phyloP scores from a whole-genome alignment of 805 yeast genomes.

The Zygotorulaspora chibaensis region DNA sequence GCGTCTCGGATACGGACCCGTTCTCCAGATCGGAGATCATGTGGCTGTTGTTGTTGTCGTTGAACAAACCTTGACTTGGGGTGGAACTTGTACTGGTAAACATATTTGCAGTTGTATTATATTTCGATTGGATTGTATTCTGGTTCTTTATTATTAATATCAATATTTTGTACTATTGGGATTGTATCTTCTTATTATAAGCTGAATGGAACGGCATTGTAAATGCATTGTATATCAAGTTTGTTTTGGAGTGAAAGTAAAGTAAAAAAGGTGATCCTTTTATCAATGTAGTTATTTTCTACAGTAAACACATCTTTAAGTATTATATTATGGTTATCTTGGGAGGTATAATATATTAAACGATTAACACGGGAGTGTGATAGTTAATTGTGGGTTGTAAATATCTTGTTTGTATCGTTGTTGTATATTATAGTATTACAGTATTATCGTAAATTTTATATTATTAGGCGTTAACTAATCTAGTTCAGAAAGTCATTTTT shows the following conservation, averaged over 20 bases:
- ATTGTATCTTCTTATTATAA: background rate
- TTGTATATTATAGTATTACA: background rate
- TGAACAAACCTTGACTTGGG: background rate
- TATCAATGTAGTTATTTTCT: background rate
- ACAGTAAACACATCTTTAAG: conserved; percentile 1
- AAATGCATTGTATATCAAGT: background rate
- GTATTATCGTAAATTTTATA: background rate
- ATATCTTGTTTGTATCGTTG: background rate
- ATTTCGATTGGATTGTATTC: background rate
- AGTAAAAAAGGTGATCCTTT: background rate
- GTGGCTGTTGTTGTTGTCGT: background rate
- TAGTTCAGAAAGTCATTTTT: background rate
- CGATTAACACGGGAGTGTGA: conserved; percentile 1
- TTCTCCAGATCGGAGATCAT: background rate
- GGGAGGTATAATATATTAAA: conserved; percentile 1
- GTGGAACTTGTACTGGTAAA: background rate
- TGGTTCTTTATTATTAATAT: background rate
- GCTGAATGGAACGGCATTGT: background rate
- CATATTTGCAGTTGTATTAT: background rate
- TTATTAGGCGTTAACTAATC: background rate
- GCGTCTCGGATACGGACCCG: background rate
- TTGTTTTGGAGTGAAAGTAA: background rate
- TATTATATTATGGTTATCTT: background rate
- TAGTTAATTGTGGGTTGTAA: background rate
- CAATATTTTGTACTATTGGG: background rate